A percentile compares a stretch with the other conserved stretches of the same genome.
These are phyloP conservation scores for Crucibulum laeve DNA, from an alignment of 768 basidiomycete genomes.

Conservation along the genomic window DNA sequence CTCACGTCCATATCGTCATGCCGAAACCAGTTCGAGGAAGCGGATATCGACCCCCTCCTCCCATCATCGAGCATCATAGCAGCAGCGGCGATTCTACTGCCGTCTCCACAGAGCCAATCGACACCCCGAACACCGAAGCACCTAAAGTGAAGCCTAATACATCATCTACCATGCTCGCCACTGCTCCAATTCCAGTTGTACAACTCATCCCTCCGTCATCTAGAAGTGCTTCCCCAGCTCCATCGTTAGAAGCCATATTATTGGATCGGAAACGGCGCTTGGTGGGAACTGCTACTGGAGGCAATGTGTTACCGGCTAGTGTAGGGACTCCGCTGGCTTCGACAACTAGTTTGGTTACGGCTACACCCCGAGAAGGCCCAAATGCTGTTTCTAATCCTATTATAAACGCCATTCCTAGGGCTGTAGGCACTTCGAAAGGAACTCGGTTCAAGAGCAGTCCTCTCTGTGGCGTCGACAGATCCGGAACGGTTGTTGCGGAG, in stretches of 20 bases:
- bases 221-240: constrained; percentile 42
- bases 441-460: constrained; percentile 75
- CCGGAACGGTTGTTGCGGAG: constrained; percentile 46
- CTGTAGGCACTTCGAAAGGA: constrained; percentile 34
- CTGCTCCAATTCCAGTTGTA: constrained; percentile 5
- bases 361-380: no score
- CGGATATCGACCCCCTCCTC: constrained; percentile 11
- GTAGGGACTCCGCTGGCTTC: background rate
- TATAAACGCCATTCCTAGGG: constrained; percentile 4
- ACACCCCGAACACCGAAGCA: background rate
- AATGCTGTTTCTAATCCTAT: constrained; percentile 4
- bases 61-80: constrained; percentile 24
- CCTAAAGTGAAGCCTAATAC: background rate
- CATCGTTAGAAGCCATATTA: constrained; percentile 63
- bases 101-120: background rate
- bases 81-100: constrained; percentile 7
- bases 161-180: background rate
- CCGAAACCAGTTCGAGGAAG: constrained; percentile 5
- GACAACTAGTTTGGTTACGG: background rate
- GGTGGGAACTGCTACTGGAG: constrained; percentile 10
- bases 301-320: constrained; percentile 1
- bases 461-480: constrained; percentile 36
- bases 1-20: constrained; percentile 2
- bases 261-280: constrained; percentile 62
- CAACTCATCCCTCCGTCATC: no score